Conservation (phyloP, 83 land plant genomes). For the Thuja plicata region DNA sequence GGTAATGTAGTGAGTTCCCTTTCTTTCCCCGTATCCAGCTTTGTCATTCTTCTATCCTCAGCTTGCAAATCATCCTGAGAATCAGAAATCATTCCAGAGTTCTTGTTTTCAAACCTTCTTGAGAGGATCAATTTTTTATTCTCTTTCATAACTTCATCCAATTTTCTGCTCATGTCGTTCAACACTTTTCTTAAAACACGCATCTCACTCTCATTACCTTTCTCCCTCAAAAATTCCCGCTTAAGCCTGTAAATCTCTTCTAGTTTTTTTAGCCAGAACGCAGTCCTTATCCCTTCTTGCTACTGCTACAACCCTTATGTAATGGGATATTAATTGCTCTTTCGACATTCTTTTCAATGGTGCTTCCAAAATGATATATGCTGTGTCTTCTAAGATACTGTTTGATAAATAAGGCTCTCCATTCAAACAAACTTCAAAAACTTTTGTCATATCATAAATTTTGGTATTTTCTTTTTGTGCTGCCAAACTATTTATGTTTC, state of each 20-base stretch:
- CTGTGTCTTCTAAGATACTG: neutral
- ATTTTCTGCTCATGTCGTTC: neutral
- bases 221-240: neutral
- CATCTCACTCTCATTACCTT: neutral
- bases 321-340: constrained; percentile 17
- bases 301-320: constrained; percentile 10
- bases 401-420: constrained; percentile 4
- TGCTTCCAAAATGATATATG: constrained; percentile 1
- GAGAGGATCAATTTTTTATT: neutral
- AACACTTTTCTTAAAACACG: neutral
- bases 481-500: neutral
- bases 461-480: neutral
- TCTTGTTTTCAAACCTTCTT: neutral
- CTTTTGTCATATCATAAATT: neutral
- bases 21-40: neutral
- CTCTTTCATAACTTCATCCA: neutral
- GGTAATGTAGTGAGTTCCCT: neutral
- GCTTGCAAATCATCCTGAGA: constrained; percentile 3
- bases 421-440: neutral
- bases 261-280: neutral
- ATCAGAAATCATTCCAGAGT: neutral
- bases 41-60: neutral
- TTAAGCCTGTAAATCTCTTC: constrained; percentile 13
- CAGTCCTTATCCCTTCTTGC: constrained; percentile 7
- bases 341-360: constrained; percentile 15